Percentiles rank a stretch among this genome's conserved stretches.
These are phyloP conservation scores for Candida gorgasii DNA, from an alignment of 805 yeast species.

Conservation along the genomic window DNA sequence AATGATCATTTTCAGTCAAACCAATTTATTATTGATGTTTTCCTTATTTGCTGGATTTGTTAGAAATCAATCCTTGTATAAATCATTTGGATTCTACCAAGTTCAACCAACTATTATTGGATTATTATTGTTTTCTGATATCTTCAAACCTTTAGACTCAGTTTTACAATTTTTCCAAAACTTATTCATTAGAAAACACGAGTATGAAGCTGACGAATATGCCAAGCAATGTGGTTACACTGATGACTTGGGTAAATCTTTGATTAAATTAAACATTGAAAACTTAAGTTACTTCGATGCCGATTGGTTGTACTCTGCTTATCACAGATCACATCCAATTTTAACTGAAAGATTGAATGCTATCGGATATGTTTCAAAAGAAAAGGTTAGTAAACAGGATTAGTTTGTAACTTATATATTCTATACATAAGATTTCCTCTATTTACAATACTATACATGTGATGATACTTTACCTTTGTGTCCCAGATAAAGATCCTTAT, in stretches of 20 bases:
- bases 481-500: constrained; percentile 2
- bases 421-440: constrained; percentile 3
- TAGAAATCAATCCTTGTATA: constrained; percentile 73
- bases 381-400: constrained; percentile 25
- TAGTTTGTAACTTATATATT: constrained; percentile 1
- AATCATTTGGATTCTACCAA: constrained; percentile 69
- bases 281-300: constrained; percentile 86
- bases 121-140: constrained; percentile 73
- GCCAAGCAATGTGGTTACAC: constrained; percentile 77
- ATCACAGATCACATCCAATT: constrained; percentile 90
- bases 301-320: constrained; percentile 86
- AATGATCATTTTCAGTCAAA: constrained; percentile 64
- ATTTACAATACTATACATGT: too few species aligned
- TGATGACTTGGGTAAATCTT: constrained; percentile 64
- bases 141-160: constrained; percentile 76
- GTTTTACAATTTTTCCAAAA: constrained; percentile 66
- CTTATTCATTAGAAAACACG: constrained; percentile 77
- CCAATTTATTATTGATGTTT: constrained; percentile 64
- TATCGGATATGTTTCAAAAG: constrained; percentile 51
- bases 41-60: constrained; percentile 77
- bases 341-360: constrained; percentile 85
- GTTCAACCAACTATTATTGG: constrained; percentile 80
- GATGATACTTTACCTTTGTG: constrained; percentile 25
- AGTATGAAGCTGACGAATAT: constrained; percentile 89
- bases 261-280: constrained; percentile 74